phyloP scores from a whole-genome alignment of 2,329 filamentous ascomycete genomes.

The Rhynchosporium agropyri region DNA sequence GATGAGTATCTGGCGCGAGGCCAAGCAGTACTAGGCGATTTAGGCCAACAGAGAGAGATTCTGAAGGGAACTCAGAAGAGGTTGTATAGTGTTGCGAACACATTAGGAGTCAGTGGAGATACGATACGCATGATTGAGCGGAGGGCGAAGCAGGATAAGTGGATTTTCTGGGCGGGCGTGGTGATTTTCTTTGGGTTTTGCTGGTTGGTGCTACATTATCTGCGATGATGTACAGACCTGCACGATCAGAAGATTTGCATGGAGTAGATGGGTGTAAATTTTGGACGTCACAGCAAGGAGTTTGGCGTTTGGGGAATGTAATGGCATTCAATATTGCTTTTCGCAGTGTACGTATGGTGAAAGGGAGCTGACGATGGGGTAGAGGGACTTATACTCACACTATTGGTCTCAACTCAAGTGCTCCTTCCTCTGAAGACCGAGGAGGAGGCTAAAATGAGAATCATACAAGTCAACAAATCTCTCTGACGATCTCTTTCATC shows the following conservation, averaged over 20 bases:
- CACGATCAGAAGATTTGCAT: background rate
- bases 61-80: conserved; percentile 91
- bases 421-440: too few species aligned
- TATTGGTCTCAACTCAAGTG: too few species aligned
- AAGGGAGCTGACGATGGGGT: too few species aligned
- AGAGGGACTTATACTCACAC: too few species aligned
- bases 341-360: conserved; percentile 4
- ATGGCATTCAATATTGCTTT: background rate
- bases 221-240: conserved; percentile 55
- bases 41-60: conserved; percentile 89
- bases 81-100: conserved; percentile 92
- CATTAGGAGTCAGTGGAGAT: conserved; percentile 88
- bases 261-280: conserved; percentile 5
- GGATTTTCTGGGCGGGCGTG: conserved; percentile 91
- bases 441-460: too few species aligned
- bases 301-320: conserved; percentile 23
- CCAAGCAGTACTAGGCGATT: conserved; percentile 83
- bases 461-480: too few species aligned
- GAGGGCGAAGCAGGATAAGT: conserved; percentile 91
- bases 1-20: conserved; percentile 95
- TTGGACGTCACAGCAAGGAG: conserved; percentile 31
- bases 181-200: conserved; percentile 88
- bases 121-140: conserved; percentile 97
- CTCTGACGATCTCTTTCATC: too few species aligned
- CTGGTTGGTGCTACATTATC: conserved; percentile 83